Base-by-base conservation (phyloP, 768 basidiomycete genomes). In the Lepiota venenata region DNA sequence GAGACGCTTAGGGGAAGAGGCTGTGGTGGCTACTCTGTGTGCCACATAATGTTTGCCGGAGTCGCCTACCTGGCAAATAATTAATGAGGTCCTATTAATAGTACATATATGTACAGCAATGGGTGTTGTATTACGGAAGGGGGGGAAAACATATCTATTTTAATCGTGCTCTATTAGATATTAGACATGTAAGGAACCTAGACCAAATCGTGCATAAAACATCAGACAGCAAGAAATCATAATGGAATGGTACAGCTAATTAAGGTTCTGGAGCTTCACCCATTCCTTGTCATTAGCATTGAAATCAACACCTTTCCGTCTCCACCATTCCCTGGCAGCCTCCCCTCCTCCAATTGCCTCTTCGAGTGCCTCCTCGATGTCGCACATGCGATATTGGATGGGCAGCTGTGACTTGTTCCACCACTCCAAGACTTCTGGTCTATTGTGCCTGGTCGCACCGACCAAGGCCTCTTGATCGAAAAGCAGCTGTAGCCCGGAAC, bases 351-450 rank as follows among this genome's bases (percentile, higher is more conserved):
- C 85, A 47, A 91, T 87, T 0, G 88, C 86, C 60, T 94, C 92
- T 65, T 93, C 92, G 61, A 94, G 67, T 2, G 92, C 92, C 73
- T 93, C 92, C 64, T 95, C 92, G 47, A 95, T 84, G 66, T 95
- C 92, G 64, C 92, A 93, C 80, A 92, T 84, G 50, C 93, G 81
- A 69, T 92, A 95, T 62, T 89, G 88, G 54, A 93, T 83, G 3
- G 87, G 79, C 47, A 93, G 72, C 6, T 87, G 87, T 39, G 82
- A 87, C 62, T 80, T 81, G 58, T 89, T 80, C 93, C 93, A 94
- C 92, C 92, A 95, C 57, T 91, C 85, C 20, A 95, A 71, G 27
- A 92, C 87, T 59, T 88, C 87, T 21, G 87, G 85, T 38, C 87
- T 79, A 59, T 92, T 90, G 66, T 91, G 84, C 60, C 85, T 77